These are phyloP conservation scores for Adansonia madagascariensis DNA, from an alignment of 441 rosid genomes.

Conservation along the genomic window DNA sequence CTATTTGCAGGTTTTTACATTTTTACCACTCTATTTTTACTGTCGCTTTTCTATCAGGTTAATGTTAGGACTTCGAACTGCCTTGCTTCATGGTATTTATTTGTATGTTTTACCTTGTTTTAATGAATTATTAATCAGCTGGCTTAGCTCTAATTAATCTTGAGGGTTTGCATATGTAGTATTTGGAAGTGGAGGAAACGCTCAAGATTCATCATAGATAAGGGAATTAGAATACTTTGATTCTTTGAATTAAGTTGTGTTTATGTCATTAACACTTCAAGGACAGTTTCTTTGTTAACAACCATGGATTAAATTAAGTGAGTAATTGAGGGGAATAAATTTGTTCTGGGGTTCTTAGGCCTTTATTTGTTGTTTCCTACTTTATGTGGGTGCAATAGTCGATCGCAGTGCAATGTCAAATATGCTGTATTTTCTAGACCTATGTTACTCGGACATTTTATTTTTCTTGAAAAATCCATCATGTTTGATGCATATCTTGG, in stretches of 20 bases:
- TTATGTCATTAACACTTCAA: neutral
- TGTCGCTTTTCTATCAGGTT: neutral
- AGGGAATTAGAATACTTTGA: neutral
- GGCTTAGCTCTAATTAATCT: neutral
- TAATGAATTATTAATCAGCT: neutral
- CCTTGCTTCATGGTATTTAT: neutral
- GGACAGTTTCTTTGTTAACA: neutral
- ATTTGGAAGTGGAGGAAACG: neutral
- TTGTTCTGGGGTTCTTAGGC: neutral
- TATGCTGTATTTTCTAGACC: neutral
- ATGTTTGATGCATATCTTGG: no score
- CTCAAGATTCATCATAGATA: neutral
- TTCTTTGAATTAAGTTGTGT: neutral
- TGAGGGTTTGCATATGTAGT: neutral
- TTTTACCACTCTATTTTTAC: neutral
- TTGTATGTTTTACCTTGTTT: neutral
- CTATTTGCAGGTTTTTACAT: conserved; percentile 54
- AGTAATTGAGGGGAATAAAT: neutral
- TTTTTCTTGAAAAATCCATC: no score
- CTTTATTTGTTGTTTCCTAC: neutral
- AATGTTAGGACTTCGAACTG: neutral
- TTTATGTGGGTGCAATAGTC: neutral
- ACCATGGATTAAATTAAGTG: neutral
- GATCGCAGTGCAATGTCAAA: neutral
- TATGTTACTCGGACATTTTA: no score